phyloP scores from a whole-genome alignment of 2,329 filamentous ascomycete genomes.

The Orbilia ellipsospora region DNA sequence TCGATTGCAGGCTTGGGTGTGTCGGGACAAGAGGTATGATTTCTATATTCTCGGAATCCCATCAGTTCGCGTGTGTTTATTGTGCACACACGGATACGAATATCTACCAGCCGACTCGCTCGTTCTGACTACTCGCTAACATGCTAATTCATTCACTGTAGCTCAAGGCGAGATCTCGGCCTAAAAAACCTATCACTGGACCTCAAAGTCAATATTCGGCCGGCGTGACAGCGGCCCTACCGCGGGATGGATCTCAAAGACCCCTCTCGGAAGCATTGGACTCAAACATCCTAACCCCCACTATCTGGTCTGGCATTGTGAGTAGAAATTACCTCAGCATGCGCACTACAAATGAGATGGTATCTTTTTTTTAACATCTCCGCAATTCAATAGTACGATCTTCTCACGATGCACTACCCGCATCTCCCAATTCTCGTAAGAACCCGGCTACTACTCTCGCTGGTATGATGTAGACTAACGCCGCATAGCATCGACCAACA shows the following conservation, averaged over 20 bases:
- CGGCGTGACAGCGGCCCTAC: constrained; percentile 21
- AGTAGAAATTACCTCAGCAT: constrained; percentile 27
- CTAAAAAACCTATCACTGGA: constrained; percentile 40
- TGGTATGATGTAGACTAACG: constrained; percentile 57
- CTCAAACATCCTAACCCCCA: constrained; percentile 71
- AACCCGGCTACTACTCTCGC: constrained; percentile 64
- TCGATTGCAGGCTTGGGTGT: constrained; percentile 25
- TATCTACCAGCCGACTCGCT: too few species aligned
- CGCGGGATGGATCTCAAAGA: constrained; percentile 48
- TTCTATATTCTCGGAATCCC: not conserved
- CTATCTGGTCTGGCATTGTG: constrained; percentile 74
- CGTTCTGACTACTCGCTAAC: not conserved
- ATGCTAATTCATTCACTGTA: constrained; percentile 1
- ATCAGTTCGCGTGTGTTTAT: constrained; percentile 3
- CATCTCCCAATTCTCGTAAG: constrained; percentile 75
- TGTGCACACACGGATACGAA: not conserved
- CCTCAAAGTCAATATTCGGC: constrained; percentile 34
- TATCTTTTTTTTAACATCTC: not conserved
- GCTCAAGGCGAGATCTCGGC: constrained; percentile 48
- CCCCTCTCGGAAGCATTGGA: constrained; percentile 69
- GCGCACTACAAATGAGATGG: not conserved
- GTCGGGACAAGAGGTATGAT: constrained; percentile 35
- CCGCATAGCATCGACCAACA: constrained; percentile 61
- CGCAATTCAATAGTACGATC: constrained; percentile 66
- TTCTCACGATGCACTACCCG: constrained; percentile 77